Conservation (phyloP, 2,329 filamentous ascomycete genomes). For the Monilinia fructicola region DNA sequence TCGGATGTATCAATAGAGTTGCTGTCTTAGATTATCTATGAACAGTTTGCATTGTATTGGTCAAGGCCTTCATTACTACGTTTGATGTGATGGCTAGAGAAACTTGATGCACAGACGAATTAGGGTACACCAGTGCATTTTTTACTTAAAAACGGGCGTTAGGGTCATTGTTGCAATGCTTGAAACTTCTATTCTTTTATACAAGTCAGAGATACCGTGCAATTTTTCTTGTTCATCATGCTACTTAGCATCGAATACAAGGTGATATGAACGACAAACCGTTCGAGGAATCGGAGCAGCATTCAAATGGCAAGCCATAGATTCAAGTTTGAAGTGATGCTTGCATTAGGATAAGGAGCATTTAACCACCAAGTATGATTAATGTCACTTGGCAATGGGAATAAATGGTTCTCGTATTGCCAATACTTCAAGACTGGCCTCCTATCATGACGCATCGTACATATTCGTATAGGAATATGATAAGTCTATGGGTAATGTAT, state of each 20-base stretch:
- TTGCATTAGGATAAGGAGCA: background rate
- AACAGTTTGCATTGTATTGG: background rate
- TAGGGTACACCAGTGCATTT: background rate
- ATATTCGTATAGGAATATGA: conserved; percentile 1
- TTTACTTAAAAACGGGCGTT: background rate
- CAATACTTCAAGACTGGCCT: background rate
- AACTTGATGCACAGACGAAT: background rate
- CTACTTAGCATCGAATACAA: background rate
- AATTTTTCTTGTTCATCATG: conserved; percentile 6
- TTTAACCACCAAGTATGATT: background rate
- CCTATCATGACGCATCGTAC: background rate
- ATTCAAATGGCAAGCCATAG: background rate
- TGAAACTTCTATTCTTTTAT: background rate
- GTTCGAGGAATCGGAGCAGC: background rate
- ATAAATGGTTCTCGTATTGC: background rate
- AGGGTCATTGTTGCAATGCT: background rate
- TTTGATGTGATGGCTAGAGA: conserved; percentile 1
- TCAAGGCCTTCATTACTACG: background rate
- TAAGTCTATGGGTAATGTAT: background rate
- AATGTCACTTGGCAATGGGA: background rate
- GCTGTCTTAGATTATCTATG: background rate
- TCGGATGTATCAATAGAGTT: background rate
- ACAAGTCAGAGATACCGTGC: background rate
- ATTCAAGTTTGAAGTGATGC: background rate
- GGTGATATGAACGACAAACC: background rate